Conservation (phyloP, 2,329 filamentous ascomycete species). For the Ilyonectria mors-panacis region DNA sequence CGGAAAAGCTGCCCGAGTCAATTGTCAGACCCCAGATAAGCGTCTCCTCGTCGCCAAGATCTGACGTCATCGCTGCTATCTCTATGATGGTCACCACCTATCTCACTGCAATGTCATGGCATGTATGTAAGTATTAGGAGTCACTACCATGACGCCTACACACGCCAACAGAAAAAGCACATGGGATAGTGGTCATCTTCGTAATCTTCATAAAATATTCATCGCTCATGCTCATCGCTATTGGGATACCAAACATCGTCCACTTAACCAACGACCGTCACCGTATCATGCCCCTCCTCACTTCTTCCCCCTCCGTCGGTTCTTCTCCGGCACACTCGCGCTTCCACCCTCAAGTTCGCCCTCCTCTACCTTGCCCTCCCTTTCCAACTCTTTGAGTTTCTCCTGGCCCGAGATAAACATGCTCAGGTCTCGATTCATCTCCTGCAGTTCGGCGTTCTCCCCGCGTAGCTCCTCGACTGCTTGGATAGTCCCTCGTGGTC, state of each 20-base stretch:
- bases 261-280: background rate
- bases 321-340: slow-evolving; percentile 75
- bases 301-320: slow-evolving; percentile 65
- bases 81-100: background rate
- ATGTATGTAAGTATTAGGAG: background rate
- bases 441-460: slow-evolving; percentile 81
- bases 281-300: slow-evolving; percentile 13
- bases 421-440: slow-evolving; percentile 88
- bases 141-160: too few relatives aligned
- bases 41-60: slow-evolving; percentile 8
- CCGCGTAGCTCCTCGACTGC: slow-evolving; percentile 70
- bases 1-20: background rate
- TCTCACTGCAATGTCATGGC: background rate
- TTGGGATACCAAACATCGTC: background rate
- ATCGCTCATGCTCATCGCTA: background rate
- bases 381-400: slow-evolving; percentile 81
- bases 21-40: background rate
- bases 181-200: background rate
- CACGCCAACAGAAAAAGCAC: too few relatives aligned
- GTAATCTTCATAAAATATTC: background rate
- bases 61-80: slow-evolving; percentile 22
- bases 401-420: slow-evolving; percentile 91
- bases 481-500: slow-evolving; percentile 72
- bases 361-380: slow-evolving; percentile 69
- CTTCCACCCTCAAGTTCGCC: slow-evolving; percentile 84